Evolutionary conservation across 2,329 filamentous ascomycete species (phyloP), one percentile per base, ranked within the genome.

Genomic region (Xylariaceae sp.): DNA sequence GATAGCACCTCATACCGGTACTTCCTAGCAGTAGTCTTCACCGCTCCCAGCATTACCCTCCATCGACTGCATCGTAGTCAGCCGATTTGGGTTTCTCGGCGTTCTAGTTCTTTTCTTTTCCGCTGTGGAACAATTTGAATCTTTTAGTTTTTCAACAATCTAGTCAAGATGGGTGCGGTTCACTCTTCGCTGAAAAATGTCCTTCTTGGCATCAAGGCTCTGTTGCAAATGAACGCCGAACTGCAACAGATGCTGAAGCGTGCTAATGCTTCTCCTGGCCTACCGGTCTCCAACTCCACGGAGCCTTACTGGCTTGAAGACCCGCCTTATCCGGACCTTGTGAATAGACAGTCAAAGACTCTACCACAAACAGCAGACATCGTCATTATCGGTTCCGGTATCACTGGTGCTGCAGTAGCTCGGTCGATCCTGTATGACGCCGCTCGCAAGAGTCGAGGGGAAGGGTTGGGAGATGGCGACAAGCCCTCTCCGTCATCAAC

Each of bases 381-480:
- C 2, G 73, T 78, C 16, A 72, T 82, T 39, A 75, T 82, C 55
- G 79, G 80, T 18, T 81, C 78, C 34, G 81, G 80, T 1, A 81
- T 83, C 53, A 76, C 78, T 1, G 77, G 72, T 10, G 72, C 70
- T 3, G 69, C 70, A 17, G 63, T 74, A 14, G 73, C 72, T 3
- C 60, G 69, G 17, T 66, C 69, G 3, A 49, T 71, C 2, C 59
- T 71, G 22, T 46, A 58, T 18, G 58, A 61, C 28, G 49, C 50
- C 45, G 9, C 22, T 3, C 50, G 48, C 6, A 41, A 42, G 12
- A 34, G 22, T 2, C 6, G 31, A 3, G 7, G 14, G 16, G 4
- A 6, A 3, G 5, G 11, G 28, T 31, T 9, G 10, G 5, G 41
- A 11, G 22, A 31, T 22, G n/a, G 41, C 31, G 43, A 19, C 31